A percentile compares a stretch with the other conserved stretches of the same genome.
phyloP scores from a whole-genome alignment of 2,329 filamentous ascomycete genomes.

The Claviceps quebecensis region DNA sequence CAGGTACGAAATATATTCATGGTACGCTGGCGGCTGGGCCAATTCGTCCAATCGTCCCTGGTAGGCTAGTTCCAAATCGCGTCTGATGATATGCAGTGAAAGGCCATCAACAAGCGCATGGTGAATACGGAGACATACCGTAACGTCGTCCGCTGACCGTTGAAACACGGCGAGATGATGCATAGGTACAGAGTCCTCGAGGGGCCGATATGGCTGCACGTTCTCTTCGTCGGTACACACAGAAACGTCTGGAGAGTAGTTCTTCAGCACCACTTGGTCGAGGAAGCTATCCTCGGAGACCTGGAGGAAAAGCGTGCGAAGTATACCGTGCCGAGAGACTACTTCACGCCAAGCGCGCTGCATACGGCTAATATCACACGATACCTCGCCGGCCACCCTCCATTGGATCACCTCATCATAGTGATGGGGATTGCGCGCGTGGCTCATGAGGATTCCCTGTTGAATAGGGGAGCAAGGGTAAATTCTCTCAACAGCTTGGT shows the following conservation, averaged over 20 bases:
- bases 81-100: conserved; percentile 10
- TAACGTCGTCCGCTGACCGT: conserved; percentile 5
- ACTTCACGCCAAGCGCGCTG: conserved; percentile 7
- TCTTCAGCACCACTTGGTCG: neutral
- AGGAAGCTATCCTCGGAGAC: neutral
- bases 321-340: conserved; percentile 2
- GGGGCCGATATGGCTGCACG: too few relatives aligned
- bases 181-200: neutral
- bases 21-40: neutral
- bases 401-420: conserved; percentile 3
- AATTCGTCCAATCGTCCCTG: neutral
- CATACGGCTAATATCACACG: conserved; percentile 1
- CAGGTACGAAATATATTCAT: neutral
- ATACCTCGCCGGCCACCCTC: neutral
- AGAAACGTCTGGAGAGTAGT: neutral
- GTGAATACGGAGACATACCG: conserved; percentile 19
- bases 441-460: conserved; percentile 21
- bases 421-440: conserved; percentile 7
- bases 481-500: conserved; percentile 13
- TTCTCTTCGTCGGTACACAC: neutral
- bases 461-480: conserved; percentile 26
- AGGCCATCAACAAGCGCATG: conserved; percentile 20
- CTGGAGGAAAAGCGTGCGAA: conserved; percentile 3
- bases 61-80: conserved; percentile 1
- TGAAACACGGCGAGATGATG: neutral